Conservation (phyloP, 192 early-diverging fungal species). For the Backusella luteola region DNA sequence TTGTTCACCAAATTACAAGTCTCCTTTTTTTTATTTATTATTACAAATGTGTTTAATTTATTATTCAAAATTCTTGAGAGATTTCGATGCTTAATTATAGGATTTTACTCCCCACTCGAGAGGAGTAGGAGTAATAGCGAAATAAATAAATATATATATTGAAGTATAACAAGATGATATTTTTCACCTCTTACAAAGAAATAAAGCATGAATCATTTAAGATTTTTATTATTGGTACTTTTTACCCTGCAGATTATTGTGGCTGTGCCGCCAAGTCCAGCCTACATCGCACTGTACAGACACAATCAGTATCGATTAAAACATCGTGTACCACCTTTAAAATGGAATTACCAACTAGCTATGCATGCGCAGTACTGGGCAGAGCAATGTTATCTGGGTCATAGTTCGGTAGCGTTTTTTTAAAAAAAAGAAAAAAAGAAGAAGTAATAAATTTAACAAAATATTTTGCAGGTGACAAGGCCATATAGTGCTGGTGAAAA, state of each 20-base stretch:
- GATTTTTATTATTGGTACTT: background rate
- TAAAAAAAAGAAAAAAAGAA: background rate
- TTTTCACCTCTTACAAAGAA: background rate
- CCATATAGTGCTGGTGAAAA: slow-evolving; percentile 5
- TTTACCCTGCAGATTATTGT: background rate
- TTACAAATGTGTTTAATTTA: background rate
- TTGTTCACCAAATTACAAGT: background rate
- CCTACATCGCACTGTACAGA: background rate
- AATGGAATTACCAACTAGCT: background rate
- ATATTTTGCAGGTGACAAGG: background rate
- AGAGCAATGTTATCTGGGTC: background rate
- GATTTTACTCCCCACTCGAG: background rate
- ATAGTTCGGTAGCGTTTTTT: background rate
- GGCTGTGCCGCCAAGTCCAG: background rate
- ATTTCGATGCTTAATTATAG: background rate
- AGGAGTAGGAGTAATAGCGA: background rate
- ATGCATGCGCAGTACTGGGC: background rate
- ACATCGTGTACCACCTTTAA: background rate
- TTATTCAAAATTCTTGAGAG: background rate
- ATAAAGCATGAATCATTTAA: background rate
- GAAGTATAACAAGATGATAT: background rate
- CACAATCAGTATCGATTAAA: background rate
- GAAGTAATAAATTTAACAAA: background rate
- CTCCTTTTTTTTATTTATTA: background rate
- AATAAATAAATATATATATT: background rate